Conservation (phyloP, 306 rosid genomes). For the Casuarina equisetifolia region DNA sequence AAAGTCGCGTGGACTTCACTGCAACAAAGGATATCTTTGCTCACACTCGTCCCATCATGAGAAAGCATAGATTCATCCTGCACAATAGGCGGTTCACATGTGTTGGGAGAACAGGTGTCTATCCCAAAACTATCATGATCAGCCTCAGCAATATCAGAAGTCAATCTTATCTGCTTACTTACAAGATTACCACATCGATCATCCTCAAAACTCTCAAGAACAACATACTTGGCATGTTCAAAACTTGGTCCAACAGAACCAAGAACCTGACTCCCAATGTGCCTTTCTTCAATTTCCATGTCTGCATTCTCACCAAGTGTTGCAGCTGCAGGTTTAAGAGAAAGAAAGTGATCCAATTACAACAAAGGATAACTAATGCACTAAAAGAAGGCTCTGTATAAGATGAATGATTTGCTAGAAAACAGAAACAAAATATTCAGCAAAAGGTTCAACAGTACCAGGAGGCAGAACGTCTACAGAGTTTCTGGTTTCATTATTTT, state of each 20-base stretch:
- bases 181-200: constrained; percentile 38
- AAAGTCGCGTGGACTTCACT: constrained; percentile 33
- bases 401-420: constrained; percentile 12
- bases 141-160: constrained; percentile 46
- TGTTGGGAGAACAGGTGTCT: constrained; percentile 28
- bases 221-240: constrained; percentile 35
- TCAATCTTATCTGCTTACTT: constrained; percentile 25
- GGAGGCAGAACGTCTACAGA: constrained; percentile 32
- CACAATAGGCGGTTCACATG: constrained; percentile 32
- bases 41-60: constrained; percentile 30
- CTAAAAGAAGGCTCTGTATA: constrained; percentile 6
- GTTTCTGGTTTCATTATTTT: constrained; percentile 30
- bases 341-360: not conserved
- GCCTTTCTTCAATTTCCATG: constrained; percentile 34
- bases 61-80: constrained; percentile 36
- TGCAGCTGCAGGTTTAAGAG: constrained; percentile 34
- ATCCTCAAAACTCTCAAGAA: constrained; percentile 49
- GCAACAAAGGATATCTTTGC: constrained; percentile 28
- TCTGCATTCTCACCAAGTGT: constrained; percentile 30
- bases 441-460: constrained; percentile 35
- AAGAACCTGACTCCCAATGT: constrained; percentile 22
- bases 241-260: constrained; percentile 30
- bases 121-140: constrained; percentile 32
- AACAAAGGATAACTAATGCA: constrained; percentile 17
- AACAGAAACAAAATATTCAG: constrained; percentile 12